Conservation (phyloP, 176 grass and related monocot species). For the Carex parvula region DNA sequence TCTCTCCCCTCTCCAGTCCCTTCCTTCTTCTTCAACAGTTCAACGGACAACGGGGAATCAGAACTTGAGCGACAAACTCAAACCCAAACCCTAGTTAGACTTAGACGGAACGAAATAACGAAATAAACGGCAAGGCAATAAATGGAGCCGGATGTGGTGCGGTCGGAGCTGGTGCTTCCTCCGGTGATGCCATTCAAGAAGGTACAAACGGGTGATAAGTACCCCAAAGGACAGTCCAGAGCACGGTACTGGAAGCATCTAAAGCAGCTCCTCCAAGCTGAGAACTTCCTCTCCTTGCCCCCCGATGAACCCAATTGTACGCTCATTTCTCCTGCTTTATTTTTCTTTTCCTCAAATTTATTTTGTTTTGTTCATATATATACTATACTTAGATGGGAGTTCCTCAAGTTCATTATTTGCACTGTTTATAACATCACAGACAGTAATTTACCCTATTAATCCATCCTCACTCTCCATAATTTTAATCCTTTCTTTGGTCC, state of each 20-base stretch:
- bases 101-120: neutral
- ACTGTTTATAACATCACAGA: neutral
- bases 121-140: neutral
- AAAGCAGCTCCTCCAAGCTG: slow-evolving; percentile 67
- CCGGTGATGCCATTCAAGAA: slow-evolving; percentile 68
- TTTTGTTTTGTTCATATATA: too few species aligned
- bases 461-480: neutral
- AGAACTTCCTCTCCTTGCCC: slow-evolving; percentile 52
- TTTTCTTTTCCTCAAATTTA: neutral
- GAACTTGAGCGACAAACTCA: neutral
- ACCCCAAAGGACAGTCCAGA: slow-evolving; percentile 84
- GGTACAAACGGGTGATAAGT: slow-evolving; percentile 88
- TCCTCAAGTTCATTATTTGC: neutral
- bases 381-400: neutral
- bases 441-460: neutral
- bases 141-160: slow-evolving; percentile 72
- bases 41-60: neutral
- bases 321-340: neutral
- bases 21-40: too few species aligned
- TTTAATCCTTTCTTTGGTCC: neutral
- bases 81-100: neutral
- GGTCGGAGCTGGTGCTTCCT: slow-evolving; percentile 63
- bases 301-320: slow-evolving; percentile 72
- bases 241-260: slow-evolving; percentile 98
- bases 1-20: too few species aligned